Evolutionary conservation across 352 stramenopile species (phyloP).

Genomic region (Globisporangium solare): DNA sequence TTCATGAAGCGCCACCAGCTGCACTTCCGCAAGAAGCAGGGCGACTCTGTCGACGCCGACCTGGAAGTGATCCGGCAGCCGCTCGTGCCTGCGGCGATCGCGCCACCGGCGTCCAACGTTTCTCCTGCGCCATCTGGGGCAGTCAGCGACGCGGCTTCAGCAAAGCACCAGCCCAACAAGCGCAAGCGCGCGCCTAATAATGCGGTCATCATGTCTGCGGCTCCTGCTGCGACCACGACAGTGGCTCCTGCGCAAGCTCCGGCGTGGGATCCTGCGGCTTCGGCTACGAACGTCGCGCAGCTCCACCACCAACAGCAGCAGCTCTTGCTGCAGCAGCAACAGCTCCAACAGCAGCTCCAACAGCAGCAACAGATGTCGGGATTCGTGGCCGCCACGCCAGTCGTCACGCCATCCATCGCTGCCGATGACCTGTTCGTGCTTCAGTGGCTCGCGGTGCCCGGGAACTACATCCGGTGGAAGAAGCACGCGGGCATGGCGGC

Average conservation of each 20-base stretch:
- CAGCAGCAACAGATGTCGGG: constrained; percentile 1
- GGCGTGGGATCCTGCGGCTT: too few species aligned
- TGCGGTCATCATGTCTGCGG: not conserved
- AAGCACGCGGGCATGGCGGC: constrained; percentile 15
- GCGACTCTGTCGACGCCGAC: constrained; percentile 7
- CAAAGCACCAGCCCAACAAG: constrained; percentile 11
- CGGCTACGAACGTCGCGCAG: constrained; percentile 1
- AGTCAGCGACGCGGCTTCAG: not conserved
- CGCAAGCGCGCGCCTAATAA: constrained; percentile 8
- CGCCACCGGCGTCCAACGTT: not conserved
- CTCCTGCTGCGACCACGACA: not conserved
- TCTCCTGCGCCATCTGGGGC: not conserved
- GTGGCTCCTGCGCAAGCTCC: not conserved
- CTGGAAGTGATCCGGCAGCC: constrained; percentile 10
- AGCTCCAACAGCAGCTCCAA: constrained; percentile 4
- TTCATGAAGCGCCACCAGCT: constrained; percentile 57
- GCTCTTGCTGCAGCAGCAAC: not conserved
- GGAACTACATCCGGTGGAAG: constrained; percentile 35
- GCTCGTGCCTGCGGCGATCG: constrained; percentile 7
- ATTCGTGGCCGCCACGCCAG: constrained; percentile 11
- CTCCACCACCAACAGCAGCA: constrained; percentile 5
- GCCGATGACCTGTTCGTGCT: constrained; percentile 26
- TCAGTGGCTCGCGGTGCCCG: constrained; percentile 30
- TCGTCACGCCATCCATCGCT: constrained; percentile 9
- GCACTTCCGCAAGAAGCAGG: constrained; percentile 24